Conservation (phyloP, 192 early-diverging fungal species). For the Rhizophagus prolifer region DNA sequence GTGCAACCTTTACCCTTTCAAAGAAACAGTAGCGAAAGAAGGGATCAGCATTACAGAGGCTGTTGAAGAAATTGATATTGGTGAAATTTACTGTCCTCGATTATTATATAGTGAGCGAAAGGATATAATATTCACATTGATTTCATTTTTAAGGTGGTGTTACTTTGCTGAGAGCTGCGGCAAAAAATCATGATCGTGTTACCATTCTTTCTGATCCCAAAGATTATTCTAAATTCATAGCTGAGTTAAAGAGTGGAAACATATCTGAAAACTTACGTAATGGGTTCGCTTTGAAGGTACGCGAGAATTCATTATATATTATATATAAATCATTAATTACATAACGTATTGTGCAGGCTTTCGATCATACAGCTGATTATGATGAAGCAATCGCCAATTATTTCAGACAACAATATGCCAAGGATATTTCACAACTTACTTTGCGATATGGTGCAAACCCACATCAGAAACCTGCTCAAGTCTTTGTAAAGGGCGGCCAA, state of each 20-base stretch:
- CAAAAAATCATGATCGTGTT: conserved; percentile 98
- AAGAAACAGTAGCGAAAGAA: conserved; percentile 85
- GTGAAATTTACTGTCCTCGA: conserved; percentile 37
- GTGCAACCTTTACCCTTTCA: conserved; percentile 99
- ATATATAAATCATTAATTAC: neutral
- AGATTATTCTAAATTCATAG: conserved; percentile 82
- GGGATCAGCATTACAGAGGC: conserved; percentile 91
- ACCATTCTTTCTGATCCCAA: conserved; percentile 89
- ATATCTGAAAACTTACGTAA: conserved; percentile 75
- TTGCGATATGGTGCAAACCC: conserved; percentile 98
- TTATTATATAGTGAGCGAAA: neutral
- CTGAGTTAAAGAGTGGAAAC: conserved; percentile 65
- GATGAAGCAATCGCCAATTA: conserved; percentile 93
- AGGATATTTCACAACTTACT: conserved; percentile 69
- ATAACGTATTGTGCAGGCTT: conserved; percentile 57
- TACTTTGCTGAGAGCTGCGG: conserved; percentile 95
- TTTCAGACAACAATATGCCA: conserved; percentile 90
- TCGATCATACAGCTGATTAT: conserved; percentile 94
- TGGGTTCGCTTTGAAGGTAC: conserved; percentile 76
- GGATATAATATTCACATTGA: neutral
- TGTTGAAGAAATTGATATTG: conserved; percentile 99
- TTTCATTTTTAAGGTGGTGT: conserved; percentile 72
- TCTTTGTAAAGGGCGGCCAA: conserved; percentile 73
- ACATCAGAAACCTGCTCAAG: conserved; percentile 97
- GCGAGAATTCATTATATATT: neutral